Evolutionary conservation across 495 filamentous ascomycete genomes (phyloP), one percentile per base, ranked within the genome.

Genomic region (Aspergillus conjunctus): DNA sequence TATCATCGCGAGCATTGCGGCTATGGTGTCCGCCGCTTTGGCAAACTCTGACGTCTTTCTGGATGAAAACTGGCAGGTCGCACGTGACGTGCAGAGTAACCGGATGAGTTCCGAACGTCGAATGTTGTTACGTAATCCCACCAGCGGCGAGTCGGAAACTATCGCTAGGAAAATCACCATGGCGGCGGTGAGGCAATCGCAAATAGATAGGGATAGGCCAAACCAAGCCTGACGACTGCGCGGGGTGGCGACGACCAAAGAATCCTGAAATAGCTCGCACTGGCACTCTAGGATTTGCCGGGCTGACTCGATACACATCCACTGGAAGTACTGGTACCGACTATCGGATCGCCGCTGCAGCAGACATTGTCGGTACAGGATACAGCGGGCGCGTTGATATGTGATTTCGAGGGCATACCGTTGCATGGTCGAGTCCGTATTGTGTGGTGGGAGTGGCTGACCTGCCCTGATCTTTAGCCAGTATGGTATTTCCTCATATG

Each of bases 291-390:
- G 76, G 41, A 91, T 84, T 59, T 84, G 80, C 74, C 92, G 78
- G 1, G 87, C 89, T 2, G 91, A 86, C 59, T 91, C 88, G 39
- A 96, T 84, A 58, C 91, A 92, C 21, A 84, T 87, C 54, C 84
- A 81, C 4, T 91, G 83, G 10, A 89, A 93, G 68, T 90, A 87
- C 14, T 83, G 82, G 61, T 90, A 93, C 12, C 86, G 76, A 3
- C 84, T 79, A 69, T 92, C 88, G 59, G 85, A 76, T 33, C 87
- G 79, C 18, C 88, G 85, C 48, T 85, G 78, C 9, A 81, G 78
- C 58, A 93, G 80, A 70, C 91, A 93, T 58, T 89, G 89, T 22
- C 90, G 83, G 68, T 96, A 92, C 37, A 96, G 82, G 37, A 91
- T 85, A 52, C 87, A 90, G 57, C 91, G 79, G 7, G 87, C 84